Conservation (phyloP, 129 eudicot genomes). For the Dittrichia graveolens region DNA sequence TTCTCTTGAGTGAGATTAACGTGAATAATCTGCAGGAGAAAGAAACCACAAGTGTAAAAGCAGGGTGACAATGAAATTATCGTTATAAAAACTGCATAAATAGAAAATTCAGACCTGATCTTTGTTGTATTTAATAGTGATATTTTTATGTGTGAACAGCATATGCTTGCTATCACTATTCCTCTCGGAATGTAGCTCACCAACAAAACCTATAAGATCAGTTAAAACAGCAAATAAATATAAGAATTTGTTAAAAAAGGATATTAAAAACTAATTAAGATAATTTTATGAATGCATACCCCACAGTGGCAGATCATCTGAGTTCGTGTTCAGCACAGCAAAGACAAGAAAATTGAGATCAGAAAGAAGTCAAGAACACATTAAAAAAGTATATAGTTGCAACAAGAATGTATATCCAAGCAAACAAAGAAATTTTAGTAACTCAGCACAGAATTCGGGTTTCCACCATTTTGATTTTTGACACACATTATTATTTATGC, state of each 20-base stretch:
- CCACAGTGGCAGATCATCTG: constrained; percentile 92
- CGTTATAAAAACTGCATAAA: background rate
- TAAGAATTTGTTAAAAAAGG: background rate
- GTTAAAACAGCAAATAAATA: constrained; percentile 21
- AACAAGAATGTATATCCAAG: background rate
- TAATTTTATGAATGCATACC: constrained; percentile 50
- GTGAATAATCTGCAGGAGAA: constrained; percentile 69
- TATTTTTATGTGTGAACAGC: constrained; percentile 70
- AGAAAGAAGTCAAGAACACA: constrained; percentile 14
- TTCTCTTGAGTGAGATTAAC: constrained; percentile 91
- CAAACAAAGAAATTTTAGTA: background rate
- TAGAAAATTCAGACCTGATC: constrained; percentile 54
- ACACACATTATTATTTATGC: background rate
- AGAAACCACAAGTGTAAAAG: constrained; percentile 16
- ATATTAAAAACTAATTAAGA: constrained; percentile 2
- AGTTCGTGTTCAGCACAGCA: constrained; percentile 33
- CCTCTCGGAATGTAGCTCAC: constrained; percentile 79
- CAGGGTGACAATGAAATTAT: constrained; percentile 8
- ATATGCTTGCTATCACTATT: constrained; percentile 76
- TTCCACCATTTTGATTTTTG: background rate
- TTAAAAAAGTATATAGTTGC: background rate
- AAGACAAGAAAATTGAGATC: constrained; percentile 33
- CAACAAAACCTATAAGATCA: constrained; percentile 69
- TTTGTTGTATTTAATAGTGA: constrained; percentile 68
- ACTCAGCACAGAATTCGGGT: background rate